These are phyloP conservation scores for Epichloe coenophiala DNA, from an alignment of 2,329 filamentous ascomycete species.

Conservation along the genomic window DNA sequence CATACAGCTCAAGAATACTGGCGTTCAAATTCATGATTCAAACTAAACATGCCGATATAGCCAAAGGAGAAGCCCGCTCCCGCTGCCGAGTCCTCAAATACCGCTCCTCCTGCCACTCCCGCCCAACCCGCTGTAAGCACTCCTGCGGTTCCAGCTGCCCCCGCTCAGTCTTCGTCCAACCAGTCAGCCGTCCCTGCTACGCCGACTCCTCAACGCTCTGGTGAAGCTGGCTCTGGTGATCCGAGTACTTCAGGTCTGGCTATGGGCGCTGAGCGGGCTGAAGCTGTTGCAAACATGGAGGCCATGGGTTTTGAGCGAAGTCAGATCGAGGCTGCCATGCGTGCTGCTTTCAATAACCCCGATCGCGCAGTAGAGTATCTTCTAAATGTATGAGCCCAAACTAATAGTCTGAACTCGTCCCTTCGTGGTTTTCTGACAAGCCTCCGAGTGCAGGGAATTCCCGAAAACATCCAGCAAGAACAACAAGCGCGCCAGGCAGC, in stretches of 20 bases:
- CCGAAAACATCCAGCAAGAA: constrained; percentile 66
- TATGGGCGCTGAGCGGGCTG: constrained; percentile 69
- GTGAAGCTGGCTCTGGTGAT: constrained; percentile 25
- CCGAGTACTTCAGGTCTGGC: constrained; percentile 61
- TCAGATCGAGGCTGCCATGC: constrained; percentile 87
- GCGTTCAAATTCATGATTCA: not conserved
- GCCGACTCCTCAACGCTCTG: constrained; percentile 37
- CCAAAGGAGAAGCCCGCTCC: constrained; percentile 49
- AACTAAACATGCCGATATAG: constrained; percentile 12
- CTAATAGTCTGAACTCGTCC: not conserved
- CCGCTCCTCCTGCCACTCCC: constrained; percentile 46
- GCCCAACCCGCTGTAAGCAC: constrained; percentile 43
- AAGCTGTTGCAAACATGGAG: constrained; percentile 85
- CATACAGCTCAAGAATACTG: not conserved
- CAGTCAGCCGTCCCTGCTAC: constrained; percentile 37
- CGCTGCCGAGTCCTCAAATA: constrained; percentile 42
- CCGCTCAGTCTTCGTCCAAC: constrained; percentile 27
- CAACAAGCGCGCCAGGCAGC: constrained; percentile 37
- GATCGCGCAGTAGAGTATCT: constrained; percentile 96
- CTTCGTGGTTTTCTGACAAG: not conserved
- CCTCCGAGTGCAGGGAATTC: constrained; percentile 57
- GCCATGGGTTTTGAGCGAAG: constrained; percentile 87
- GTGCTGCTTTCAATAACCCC: constrained; percentile 91
- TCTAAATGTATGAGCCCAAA: constrained; percentile 50
- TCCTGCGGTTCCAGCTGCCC: constrained; percentile 38